Base-by-base conservation (phyloP, 768 basidiomycete species). In the Terana coerulea region DNA sequence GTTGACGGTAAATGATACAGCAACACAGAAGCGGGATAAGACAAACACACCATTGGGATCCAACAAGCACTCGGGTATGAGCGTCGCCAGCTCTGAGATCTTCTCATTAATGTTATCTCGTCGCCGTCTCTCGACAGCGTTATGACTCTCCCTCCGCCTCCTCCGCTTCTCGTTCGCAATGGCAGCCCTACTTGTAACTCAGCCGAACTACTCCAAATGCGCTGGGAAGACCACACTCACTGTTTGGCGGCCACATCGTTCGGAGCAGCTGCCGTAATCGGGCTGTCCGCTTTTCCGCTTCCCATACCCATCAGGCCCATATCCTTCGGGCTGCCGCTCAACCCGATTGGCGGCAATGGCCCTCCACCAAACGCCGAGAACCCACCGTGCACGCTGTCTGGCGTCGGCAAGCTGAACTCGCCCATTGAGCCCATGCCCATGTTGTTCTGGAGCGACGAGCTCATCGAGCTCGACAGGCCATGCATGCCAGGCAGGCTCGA, bases 31-130 rank as follows among this genome's bases (percentile, higher is more conserved):
- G 7, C 21, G 4, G 17, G 10, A 14, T 17, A 9, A 31, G 31
- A 33, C 6, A 43, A 10, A 53, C 68, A 34, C 59, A 69, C 72
- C 74, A 34, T 73, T 72, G 45, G 76, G 71, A 55, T 91, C 90
- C 34, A 93, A 73, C 69, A 94, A 76, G 60, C 84, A 85, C 65
- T 92, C 92, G 1, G 93, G 93, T 54, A 97, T 87, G 39, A 97
- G 75, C 19, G 86, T 86, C 17, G 93, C 88, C 1, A 97, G 79
- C 66, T 97, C 93, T 33, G 80, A 79, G 59, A 97, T 97, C 68
- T 92, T 91, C 71, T 97, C 93, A 68, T 97, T 97, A 67, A 97
- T 97, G 66, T 94, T 95, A 64, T 97, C 93, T 42, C 93, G 67
- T 53, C 93, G 63, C 24, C 93, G 70, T 15, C 93, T 74, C 72